These are phyloP conservation scores for Dendrocalamus latiflorus DNA, from an alignment of 202 grass and related monocot genomes.

Conservation along the genomic window DNA sequence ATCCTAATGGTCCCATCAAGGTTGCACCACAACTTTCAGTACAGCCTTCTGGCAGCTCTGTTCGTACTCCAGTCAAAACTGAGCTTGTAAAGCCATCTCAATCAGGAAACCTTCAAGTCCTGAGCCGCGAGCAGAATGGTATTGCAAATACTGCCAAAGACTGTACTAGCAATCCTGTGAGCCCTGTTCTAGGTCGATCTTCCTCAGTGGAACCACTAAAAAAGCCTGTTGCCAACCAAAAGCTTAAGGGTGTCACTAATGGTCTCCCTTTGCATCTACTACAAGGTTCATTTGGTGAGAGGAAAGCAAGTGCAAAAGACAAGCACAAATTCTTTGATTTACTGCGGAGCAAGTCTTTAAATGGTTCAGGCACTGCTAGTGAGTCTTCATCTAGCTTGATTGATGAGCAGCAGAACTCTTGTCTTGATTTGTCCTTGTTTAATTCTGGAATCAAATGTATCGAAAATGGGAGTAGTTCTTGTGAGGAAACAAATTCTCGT, in stretches of 20 bases:
- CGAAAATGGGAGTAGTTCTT: constrained; percentile 41
- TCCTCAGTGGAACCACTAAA: constrained; percentile 48
- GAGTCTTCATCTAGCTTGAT: constrained; percentile 34
- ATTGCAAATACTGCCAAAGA: constrained; percentile 53
- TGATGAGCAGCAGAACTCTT: constrained; percentile 37
- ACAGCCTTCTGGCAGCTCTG: constrained; percentile 38
- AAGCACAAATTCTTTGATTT: constrained; percentile 63
- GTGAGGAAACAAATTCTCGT: constrained; percentile 35
- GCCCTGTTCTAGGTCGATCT: constrained; percentile 40
- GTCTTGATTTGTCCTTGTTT: constrained; percentile 31
- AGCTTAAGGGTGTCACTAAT: constrained; percentile 37
- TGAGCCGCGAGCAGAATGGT: constrained; percentile 67
- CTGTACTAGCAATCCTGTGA: constrained; percentile 28
- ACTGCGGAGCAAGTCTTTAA: constrained; percentile 55
- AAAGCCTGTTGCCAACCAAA: constrained; percentile 37
- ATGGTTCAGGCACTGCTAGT: constrained; percentile 32
- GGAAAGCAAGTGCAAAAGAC: constrained; percentile 53
- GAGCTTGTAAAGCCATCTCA: constrained; percentile 52
- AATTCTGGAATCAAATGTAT: constrained; percentile 18
- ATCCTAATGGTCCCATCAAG: constrained; percentile 42
- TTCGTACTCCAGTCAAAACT: constrained; percentile 49
- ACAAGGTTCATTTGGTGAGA: constrained; percentile 45
- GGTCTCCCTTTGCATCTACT: constrained; percentile 22
- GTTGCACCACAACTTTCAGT: constrained; percentile 35
- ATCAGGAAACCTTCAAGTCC: constrained; percentile 59